Evolutionary conservation across 1,284 basidiomycete species (phyloP), one percentile per base, ranked within the genome.

Genomic region (Puccinia polysora): DNA sequence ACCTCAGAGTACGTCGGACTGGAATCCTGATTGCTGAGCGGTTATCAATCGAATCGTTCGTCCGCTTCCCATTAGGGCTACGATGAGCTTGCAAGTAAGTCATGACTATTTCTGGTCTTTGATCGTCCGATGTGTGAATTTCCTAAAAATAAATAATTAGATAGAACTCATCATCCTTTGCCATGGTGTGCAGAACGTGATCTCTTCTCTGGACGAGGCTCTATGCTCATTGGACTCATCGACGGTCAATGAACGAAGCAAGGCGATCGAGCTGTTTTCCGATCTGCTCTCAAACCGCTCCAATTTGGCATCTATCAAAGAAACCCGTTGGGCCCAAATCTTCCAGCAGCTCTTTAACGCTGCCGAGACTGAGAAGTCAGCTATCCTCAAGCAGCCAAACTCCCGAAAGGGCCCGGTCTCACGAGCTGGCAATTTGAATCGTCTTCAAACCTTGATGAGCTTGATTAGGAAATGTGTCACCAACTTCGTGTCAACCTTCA

Each of bases 171-270:
- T n/a, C n/a, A n/a, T n/a, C n/a, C n/a, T n/a, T n/a, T n/a, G n/a
- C n/a, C n/a, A n/a, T n/a, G n/a, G n/a, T n/a, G n/a, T n/a, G n/a
- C n/a, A n/a, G n/a, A n/a, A n/a, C n/a, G n/a, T n/a, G n/a, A n/a
- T n/a, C n/a, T n/a, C n/a, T n/a, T n/a, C n/a, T n/a, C n/a, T 62
- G 69, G 69, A 71, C 10, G 58, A 71, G 12, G 59, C 69, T 25
- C 43, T 71, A 23, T 34, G 12, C 25, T 49, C 50, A 34, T 40
- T 71, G 15, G 50, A 20, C 38, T 63, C 69, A 23, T 38, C 58
- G 36, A 55, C 69, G 34, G 58, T 71, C 25, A 63, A 58, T 36
- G 69, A 71, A 14, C 32, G 69, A 30, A 71, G 52, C 56, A 63
- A 55, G 55, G 69, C 59, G 34, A 55, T 71, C 28, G 58, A 62